A percentile compares a stretch with the other conserved stretches of the same genome.
These are phyloP conservation scores for Heliamphora pulchella DNA, from an alignment of 179 eudicot species.

Conservation along the genomic window DNA sequence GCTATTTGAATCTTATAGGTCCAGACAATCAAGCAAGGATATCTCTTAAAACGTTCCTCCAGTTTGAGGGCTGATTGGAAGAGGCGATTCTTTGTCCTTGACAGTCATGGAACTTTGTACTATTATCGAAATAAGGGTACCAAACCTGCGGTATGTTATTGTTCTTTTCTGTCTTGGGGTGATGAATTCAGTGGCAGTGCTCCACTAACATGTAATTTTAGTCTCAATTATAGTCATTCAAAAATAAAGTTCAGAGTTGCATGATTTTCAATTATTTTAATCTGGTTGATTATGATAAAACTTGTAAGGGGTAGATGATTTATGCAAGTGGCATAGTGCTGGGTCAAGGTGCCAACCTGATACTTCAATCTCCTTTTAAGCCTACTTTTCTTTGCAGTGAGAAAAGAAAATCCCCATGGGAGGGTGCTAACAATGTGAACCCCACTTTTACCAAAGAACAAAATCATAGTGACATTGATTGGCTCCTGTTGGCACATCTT, in stretches of 20 bases:
- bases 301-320: not conserved
- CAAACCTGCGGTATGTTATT: slow-evolving; percentile 52
- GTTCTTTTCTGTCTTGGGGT: slow-evolving; percentile 11
- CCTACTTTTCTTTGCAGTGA: not conserved
- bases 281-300: not conserved
- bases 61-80: slow-evolving; percentile 65
- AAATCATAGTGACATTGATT: not conserved
- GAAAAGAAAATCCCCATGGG: slow-evolving; percentile 3
- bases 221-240: not conserved
- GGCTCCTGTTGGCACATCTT: too few species aligned
- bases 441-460: not conserved
- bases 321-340: not conserved
- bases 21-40: slow-evolving; percentile 66
- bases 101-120: slow-evolving; percentile 55
- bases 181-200: slow-evolving; percentile 5
- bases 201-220: not conserved
- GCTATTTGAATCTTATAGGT: slow-evolving; percentile 29
- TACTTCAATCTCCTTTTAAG: not conserved
- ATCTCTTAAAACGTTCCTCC: slow-evolving; percentile 61
- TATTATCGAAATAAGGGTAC: slow-evolving; percentile 48
- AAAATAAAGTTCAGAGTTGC: not conserved
- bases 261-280: not conserved
- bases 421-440: not conserved
- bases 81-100: slow-evolving; percentile 68
- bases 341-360: not conserved